Conservation (phyloP, 495 filamentous ascomycete species). For the Daldinia decipiens region DNA sequence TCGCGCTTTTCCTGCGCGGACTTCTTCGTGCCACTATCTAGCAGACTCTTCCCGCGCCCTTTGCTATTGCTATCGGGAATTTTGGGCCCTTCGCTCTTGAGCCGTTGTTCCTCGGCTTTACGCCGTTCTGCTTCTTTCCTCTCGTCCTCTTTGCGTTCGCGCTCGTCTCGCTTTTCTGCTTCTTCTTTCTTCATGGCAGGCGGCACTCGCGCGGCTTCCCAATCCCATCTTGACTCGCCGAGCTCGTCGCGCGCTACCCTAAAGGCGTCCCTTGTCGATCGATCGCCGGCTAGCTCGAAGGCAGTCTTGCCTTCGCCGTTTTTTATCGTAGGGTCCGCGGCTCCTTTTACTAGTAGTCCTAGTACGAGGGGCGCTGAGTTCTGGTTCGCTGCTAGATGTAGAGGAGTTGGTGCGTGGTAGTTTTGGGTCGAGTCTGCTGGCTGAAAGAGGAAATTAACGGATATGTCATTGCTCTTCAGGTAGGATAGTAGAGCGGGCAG, state of each 20-base stretch:
- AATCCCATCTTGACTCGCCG: conserved; percentile 81
- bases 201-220: conserved; percentile 79
- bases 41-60: conserved; percentile 53
- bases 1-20: conserved; percentile 78
- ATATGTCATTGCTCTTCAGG: conserved; percentile 74
- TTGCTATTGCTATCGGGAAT: conserved; percentile 47
- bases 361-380: conserved; percentile 77
- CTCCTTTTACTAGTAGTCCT: conserved; percentile 79
- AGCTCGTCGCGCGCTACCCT: conserved; percentile 84
- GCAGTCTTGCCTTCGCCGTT: conserved; percentile 79
- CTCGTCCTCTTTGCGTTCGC: conserved; percentile 65
- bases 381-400: conserved; percentile 85
- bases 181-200: conserved; percentile 72
- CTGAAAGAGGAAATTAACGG: conserved; percentile 75
- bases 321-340: conserved; percentile 74
- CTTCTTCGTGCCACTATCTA: conserved; percentile 66
- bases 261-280: conserved; percentile 89
- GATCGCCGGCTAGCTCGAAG: conserved; percentile 88
- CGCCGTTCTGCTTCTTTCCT: conserved; percentile 72
- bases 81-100: conserved; percentile 62
- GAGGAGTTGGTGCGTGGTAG: conserved; percentile 83
- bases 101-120: conserved; percentile 70
- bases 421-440: conserved; percentile 74
- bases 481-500: conserved; percentile 88
- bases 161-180: conserved; percentile 68